Base-by-base conservation (phyloP, 2,329 filamentous ascomycete genomes). In the Orbilia brochopaga region DNA sequence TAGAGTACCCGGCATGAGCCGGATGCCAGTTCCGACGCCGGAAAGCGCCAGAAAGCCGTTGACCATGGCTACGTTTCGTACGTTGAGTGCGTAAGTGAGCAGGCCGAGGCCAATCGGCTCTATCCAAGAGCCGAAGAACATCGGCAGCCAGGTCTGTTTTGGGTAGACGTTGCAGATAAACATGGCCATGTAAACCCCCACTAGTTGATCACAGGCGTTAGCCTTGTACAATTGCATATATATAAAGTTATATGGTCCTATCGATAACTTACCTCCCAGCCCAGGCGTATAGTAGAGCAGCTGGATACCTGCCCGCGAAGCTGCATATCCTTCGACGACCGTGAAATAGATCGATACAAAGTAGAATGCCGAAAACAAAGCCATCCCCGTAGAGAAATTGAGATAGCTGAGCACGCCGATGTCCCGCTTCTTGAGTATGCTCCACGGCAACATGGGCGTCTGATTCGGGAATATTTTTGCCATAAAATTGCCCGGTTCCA, bases 291-390 rank as follows among this genome's bases (percentile, higher is more conserved):
- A 90, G 77, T 84, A 89, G 0, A 89, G 78, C 10, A 90, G 80
- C 66, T 87, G 83, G 0, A 83, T 76, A 2, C 86, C 86, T 0
- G 86, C 82, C 54, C 84, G 76, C 23, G 82, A 83, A 27, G 79
- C 81, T 27, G 74, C 77, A 72, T 84, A 85, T 4, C 81, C 82
- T 78, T 85, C 80, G 0, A 89, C 87, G 15, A 88, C 79, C 1
- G 85, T 84, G 77, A 89, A 90, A 78, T 89, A 90, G 17, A 89
- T 83, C 15, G 85, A 85, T 74, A 88, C 85, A 75, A 89, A 90
- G 78, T 90, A 90, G 74, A 89, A 85, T 0, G 87, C 84, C 11
- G 83, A 80, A 77, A 83, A 83, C 74, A 82, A 78, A 0, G 79
- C 76, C 76, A 51, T 44, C 27, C 87, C 87, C 0, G 84, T 83